Evolutionary conservation across 495 filamentous ascomycete species (phyloP), one percentile per base, ranked within the genome.

Genomic region (Neurospora sublineolata): DNA sequence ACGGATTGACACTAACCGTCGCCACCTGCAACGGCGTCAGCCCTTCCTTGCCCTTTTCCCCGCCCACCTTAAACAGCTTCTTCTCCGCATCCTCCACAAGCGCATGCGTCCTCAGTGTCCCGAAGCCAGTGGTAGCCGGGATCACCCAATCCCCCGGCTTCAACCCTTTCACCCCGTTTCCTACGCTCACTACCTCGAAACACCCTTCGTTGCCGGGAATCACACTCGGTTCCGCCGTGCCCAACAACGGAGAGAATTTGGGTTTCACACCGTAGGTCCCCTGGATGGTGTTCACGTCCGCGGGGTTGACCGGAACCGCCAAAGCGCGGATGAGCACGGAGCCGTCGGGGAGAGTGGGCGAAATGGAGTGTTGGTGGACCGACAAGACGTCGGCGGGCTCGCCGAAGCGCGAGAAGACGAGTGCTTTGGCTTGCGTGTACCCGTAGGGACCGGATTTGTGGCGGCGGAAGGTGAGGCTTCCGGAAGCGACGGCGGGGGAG

Each of bases 401-500:
- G 79, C 96, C 95, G 79, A 94, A 90, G 76, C 90, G 86, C 67
- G 88, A 88, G 79, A 96, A 97, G 6, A 94, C 87, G 68, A 99
- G 89, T 0, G 93, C 88, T 84, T 97, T 96, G 71, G 96, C 90
- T 82, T 98, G 95, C n/a, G 91, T 94, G 83, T 98, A 98, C 73
- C 96, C 96, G 79, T 97, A 98, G 37, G 86, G 85, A 27, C 91
- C 84, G 67, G 84, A 85, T 52, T 80, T 81, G 78, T 77, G 74
- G 36, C 79, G 76, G 46, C 72, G 68, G 3, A 38, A 33, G 42
- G 9, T 44, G 12, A 68, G 58, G 40, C 18, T 3, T 10, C 40
- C 20, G 74, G 41, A n/a, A 7, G 18, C 3, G n/a, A n/a, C n/a
- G 18, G 37, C 9, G 16, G 6, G 12, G 39, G 33, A 4, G 41